phyloP scores from a whole-genome alignment of 371 early-diverging fungal genomes.

The Zychaea mexicana region DNA sequence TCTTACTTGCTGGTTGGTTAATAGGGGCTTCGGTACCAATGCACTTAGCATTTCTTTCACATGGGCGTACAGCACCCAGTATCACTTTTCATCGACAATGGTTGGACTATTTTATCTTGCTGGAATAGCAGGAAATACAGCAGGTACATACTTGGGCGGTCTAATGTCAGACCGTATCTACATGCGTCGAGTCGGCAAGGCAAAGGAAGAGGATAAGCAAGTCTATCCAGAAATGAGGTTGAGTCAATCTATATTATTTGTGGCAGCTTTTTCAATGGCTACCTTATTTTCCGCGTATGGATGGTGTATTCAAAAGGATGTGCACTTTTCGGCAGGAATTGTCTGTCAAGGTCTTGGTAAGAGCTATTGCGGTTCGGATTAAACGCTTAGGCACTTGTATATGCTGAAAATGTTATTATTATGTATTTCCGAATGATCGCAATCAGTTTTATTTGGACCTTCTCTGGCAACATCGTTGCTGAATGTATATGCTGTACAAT shows the following conservation, averaged over 20 bases:
- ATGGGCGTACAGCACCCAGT: neutral
- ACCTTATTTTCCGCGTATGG: constrained; percentile 32
- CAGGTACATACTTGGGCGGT: constrained; percentile 38
- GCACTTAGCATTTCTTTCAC: neutral
- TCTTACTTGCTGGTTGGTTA: too few species aligned
- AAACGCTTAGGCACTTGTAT: too few species aligned
- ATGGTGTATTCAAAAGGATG: constrained; percentile 40
- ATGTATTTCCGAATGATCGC: neutral
- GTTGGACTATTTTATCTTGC: neutral
- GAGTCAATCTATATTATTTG: constrained; percentile 18
- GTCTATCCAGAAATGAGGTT: constrained; percentile 42
- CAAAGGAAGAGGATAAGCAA: constrained; percentile 12
- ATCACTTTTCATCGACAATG: neutral
- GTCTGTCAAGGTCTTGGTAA: constrained; percentile 10
- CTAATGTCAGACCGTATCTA: constrained; percentile 33
- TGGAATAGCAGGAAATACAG: constrained; percentile 5
- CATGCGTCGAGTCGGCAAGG: constrained; percentile 20
- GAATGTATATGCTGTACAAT: neutral
- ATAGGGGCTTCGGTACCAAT: neutral
- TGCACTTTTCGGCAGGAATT: constrained; percentile 41
- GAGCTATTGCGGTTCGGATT: neutral
- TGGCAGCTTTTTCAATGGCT: constrained; percentile 17
- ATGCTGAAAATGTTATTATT: neutral
- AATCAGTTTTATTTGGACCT: neutral
- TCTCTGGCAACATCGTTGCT: neutral